Evolutionary conservation across 2,329 filamentous ascomycete species (phyloP), one percentile per base, ranked within the genome.

Genomic region (Cytospora schulzeri): DNA sequence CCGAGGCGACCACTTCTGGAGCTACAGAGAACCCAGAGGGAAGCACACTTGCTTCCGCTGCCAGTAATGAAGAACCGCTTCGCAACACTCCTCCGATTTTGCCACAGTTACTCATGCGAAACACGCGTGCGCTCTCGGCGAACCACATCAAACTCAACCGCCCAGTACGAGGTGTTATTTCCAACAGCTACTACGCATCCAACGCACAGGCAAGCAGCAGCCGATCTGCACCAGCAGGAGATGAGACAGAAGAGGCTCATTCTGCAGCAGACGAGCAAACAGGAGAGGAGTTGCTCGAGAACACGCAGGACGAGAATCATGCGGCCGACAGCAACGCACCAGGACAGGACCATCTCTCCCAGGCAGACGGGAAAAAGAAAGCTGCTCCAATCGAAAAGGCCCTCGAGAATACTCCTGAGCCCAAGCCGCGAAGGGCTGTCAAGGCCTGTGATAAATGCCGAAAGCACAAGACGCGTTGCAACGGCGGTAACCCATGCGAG

Each of bases 401-500:
- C 17, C n/a, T 35, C 19, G 24, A 50, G 22, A 35, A 35, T 17
- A 2, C 50, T 35, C 15, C 12, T 24, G 59, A 48, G 45, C 45
- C 45, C 8, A 48, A 48, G n/a, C 45, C 8, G 9, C 45, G 35
- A n/a, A 62, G 60, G 60, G 60, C 60, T 22, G 1, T 15, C 38
- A 56, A 62, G 53, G 59, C 59, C 26, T 66, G 65, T 35, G 54
- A 54, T n/a, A 60, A 53, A 28, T 66, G 65, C 45, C 57, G 62
- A n/a, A 4, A 50, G 8, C 63, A 66, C 53, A 66, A 64, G 17
- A 62, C 65, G n/a, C 59, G 52, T n/a, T 66, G 65, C 38, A 63
- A 57, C 9, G 55, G 57, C 22, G 57, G 29, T 11, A 61, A 28
- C 1, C 65, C 65, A 6, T 66, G 65, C 26, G 48, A 51, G 14